Conservation (phyloP, 768 basidiomycete species). For the Psilocybe cyanescens region DNA sequence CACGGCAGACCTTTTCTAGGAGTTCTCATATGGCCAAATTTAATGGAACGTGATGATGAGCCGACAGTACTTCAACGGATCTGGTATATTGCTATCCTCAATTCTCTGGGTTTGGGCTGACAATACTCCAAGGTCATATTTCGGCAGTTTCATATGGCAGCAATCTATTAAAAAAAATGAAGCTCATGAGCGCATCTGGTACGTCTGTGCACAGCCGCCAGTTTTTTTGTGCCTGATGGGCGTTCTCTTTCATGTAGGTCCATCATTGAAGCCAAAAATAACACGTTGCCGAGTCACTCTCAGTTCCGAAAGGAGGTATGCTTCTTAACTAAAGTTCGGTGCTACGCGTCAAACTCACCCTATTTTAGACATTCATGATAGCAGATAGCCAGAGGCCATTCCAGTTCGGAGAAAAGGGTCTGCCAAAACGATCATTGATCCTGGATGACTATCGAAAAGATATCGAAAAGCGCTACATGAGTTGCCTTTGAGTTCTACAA, state of each 20-base stretch:
- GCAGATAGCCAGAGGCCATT: not conserved
- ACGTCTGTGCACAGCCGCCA: not conserved
- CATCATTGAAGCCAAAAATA: not conserved
- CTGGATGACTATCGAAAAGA: not conserved
- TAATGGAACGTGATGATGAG: no score
- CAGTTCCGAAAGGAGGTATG: not conserved
- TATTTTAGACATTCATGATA: not conserved
- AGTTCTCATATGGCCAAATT: not conserved
- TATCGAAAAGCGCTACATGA: conserved; percentile 1
- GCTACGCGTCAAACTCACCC: not conserved
- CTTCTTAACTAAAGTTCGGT: not conserved
- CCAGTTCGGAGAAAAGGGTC: conserved; percentile 1
- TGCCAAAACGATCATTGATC: not conserved
- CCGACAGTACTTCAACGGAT: not conserved
- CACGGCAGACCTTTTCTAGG: not conserved
- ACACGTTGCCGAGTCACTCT: not conserved
- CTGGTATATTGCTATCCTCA: not conserved
- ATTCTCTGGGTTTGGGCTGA: not conserved
- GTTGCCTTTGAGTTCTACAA: not conserved
- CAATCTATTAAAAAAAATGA: not conserved
- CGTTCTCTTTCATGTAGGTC: not conserved
- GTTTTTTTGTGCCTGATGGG: not conserved
- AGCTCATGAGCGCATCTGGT: not conserved
- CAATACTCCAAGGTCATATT: not conserved
- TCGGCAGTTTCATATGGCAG: not conserved